Evolutionary conservation across 2,329 filamentous ascomycete species (phyloP).

Genomic region (Cercospora sojina): DNA sequence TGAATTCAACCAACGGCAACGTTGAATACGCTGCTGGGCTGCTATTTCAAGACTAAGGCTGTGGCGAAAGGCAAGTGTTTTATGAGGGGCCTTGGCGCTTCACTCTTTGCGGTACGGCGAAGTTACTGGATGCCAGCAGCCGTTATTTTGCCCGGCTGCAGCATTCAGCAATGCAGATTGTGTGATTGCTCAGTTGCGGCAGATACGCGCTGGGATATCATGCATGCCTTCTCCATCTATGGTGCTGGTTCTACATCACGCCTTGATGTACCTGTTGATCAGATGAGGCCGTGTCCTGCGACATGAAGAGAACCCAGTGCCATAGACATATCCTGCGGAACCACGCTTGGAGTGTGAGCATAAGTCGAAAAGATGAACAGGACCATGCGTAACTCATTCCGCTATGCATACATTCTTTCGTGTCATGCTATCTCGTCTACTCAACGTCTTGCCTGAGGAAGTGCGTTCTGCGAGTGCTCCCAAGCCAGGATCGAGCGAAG

Average conservation of each 20-base stretch:
- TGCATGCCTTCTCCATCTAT: neutral
- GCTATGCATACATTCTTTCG: neutral
- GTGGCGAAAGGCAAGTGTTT: neutral
- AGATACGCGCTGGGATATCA: neutral
- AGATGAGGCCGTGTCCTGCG: neutral
- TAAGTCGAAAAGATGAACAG: neutral
- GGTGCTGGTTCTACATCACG: neutral
- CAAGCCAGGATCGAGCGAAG: neutral
- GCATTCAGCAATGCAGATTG: neutral
- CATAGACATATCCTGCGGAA: neutral
- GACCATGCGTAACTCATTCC: neutral
- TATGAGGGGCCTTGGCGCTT: neutral
- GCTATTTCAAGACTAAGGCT: constrained; percentile 43
- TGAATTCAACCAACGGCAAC: constrained; percentile 51
- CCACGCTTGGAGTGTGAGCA: neutral
- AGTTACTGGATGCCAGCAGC: neutral
- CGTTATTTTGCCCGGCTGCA: neutral
- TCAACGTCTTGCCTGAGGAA: neutral
- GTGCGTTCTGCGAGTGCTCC: neutral
- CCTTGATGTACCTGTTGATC: neutral
- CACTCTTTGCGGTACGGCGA: neutral
- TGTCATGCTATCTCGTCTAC: neutral
- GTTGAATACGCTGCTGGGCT: constrained; percentile 51
- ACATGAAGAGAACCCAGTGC: neutral
- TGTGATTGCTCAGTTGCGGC: neutral